Percentiles rank a stretch among this genome's conserved stretches.
Conservation (phyloP, 345 rosid genomes). For the Psidium friedrichsthalianum region DNA sequence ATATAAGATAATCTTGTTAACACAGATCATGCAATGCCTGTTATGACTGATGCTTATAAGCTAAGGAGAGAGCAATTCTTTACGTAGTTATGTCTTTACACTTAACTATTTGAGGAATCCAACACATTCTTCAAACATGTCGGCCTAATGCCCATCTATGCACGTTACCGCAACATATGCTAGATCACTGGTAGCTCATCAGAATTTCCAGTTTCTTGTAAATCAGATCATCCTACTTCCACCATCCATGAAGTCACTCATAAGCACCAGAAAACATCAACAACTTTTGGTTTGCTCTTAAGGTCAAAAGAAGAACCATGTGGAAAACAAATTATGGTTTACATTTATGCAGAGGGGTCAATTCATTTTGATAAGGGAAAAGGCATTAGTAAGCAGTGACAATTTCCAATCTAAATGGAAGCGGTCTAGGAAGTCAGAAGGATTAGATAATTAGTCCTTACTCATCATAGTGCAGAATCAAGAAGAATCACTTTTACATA, state of each 20-base stretch:
- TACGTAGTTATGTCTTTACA: not conserved
- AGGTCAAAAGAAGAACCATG: not conserved
- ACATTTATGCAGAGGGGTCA: not conserved
- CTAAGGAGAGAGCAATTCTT: not conserved
- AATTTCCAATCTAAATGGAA: not conserved
- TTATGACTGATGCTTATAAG: not conserved
- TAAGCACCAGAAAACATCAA: not conserved
- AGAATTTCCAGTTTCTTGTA: not conserved
- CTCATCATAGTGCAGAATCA: not conserved
- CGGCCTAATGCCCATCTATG: not conserved
- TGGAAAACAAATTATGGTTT: not conserved
- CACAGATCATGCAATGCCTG: not conserved
- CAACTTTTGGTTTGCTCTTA: not conserved
- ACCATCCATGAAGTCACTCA: not conserved
- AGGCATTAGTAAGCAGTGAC: not conserved
- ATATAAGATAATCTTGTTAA: not conserved
- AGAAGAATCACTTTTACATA: not conserved
- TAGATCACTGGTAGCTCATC: not conserved
- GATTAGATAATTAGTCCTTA: not conserved
- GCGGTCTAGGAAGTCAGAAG: not conserved
- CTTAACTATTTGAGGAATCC: not conserved
- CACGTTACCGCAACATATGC: not conserved
- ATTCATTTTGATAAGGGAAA: not conserved
- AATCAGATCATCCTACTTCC: not conserved
- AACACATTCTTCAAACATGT: not conserved